Conservation (phyloP, 306 rosid species). For the Comarum palustre region DNA sequence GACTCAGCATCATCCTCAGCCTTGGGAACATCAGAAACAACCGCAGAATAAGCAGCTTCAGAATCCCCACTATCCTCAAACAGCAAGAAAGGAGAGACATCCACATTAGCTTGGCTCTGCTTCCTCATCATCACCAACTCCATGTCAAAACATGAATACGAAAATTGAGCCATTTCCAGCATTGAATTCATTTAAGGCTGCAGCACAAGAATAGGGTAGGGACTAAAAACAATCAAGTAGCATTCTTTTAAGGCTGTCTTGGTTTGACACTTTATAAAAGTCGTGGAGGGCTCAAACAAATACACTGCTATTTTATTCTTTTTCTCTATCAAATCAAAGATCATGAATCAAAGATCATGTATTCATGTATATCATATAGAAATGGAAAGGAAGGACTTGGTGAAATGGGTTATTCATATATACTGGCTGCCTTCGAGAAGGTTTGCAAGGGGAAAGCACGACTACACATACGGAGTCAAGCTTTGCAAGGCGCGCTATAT, state of each 20-base stretch:
- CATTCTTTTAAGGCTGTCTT: not conserved
- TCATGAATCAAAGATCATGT: too few relatives aligned
- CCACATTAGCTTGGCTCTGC: conserved; percentile 12
- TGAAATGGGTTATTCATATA: not conserved
- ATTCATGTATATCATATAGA: not conserved
- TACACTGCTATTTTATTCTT: not conserved
- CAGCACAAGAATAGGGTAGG: not conserved
- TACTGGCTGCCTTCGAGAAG: conserved; percentile 17
- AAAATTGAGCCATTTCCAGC: not conserved
- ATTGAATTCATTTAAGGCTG: not conserved
- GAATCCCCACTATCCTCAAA: conserved; percentile 85
- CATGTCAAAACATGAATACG: not conserved
- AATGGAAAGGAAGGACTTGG: not conserved
- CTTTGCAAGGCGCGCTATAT: too few relatives aligned
- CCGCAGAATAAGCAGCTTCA: conserved; percentile 28
- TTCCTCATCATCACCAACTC: conserved; percentile 12
- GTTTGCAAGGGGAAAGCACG: not conserved
- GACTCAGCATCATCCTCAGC: conserved; percentile 60
- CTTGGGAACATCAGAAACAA: conserved; percentile 18
- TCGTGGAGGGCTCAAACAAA: not conserved
- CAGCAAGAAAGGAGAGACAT: conserved; percentile 44
- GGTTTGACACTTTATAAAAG: conserved; percentile 3
- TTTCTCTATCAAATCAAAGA: not conserved
- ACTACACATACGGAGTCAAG: too few relatives aligned
- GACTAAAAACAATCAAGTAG: not conserved